Base-by-base conservation (phyloP, 73 alveolate genomes). In the Stentor coeruleus region DNA sequence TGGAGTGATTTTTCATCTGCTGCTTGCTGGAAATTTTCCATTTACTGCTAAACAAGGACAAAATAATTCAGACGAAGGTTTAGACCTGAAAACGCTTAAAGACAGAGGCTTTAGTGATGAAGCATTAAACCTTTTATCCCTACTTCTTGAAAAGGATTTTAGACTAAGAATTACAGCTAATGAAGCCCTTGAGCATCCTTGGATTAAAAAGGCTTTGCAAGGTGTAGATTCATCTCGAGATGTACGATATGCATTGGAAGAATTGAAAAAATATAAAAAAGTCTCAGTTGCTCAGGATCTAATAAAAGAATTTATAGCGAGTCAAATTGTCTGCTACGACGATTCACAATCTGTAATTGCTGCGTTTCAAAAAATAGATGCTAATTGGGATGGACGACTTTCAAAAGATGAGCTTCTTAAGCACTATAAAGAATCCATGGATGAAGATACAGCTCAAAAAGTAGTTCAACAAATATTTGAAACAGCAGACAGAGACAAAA, bases 151-250 rank as follows among this genome's bases (percentile, higher is more conserved):
- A 75, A 85, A 88, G 60, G 94, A 93, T 66, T 97, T 95, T 26
- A 42, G 86, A 3, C 57, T 85, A 49, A 89, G 99, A 86, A 84
- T 88, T 31, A 80, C 93, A 28, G 96, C 98, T 15, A 91, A 77
- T 59, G 98, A 96, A 36, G 94, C 95, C 72, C 84, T 96, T 3
- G 55, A 86, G 0, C 99, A 96, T 86, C 93, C 92, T 72, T 95
- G 98, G 97, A 89, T 95, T 84, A 35, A 49, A 49, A 11, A 6
- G 66, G 66, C 66, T 11, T 20, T 11, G 66, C 28, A 49, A 11
- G n/a, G n/a, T n/a, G n/a, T n/a, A n/a, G 66, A 49, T 49, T 11
- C 6, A 11, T 6, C 28, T 6, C 28, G 28, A 11, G 66, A 49
- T 49, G 66, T 49, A 11, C 28, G 20, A 11, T 11, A 49, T 6